Percentiles rank a stretch among this genome's conserved stretches.
Evolutionary conservation across 768 basidiomycete species (phyloP).

Genomic region (Hypholoma fasciculare): DNA sequence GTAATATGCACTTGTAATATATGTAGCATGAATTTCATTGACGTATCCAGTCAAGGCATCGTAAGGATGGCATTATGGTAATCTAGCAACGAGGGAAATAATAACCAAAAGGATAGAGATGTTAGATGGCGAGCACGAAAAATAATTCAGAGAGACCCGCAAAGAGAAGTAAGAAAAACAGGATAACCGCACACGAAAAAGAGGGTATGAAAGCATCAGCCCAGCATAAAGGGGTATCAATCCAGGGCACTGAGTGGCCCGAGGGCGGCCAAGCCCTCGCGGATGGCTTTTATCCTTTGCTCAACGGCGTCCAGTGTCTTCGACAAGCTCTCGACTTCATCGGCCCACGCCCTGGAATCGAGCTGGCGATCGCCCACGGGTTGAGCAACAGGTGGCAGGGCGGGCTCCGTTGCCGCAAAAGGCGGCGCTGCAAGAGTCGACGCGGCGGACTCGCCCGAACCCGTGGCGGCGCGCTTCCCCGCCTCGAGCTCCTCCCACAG

Average conservation of each 20-base stretch:
- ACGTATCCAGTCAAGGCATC: too few species aligned
- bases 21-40: too few species aligned
- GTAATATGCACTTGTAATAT: too few species aligned
- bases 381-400: background rate
- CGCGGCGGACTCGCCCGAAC: conserved; percentile 1
- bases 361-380: background rate
- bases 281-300: conserved; percentile 50
- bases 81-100: too few species aligned
- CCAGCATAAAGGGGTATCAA: conserved; percentile 5
- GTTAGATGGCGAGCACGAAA: too few species aligned
- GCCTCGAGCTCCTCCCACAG: conserved; percentile 69
- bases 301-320: conserved; percentile 58
- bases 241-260: conserved; percentile 22
- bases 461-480: conserved; percentile 31
- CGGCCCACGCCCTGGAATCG: conserved; percentile 29
- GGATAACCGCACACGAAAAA: background rate
- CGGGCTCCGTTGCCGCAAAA: background rate
- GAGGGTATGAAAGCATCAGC: too few species aligned
- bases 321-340: conserved; percentile 49
- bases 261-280: conserved; percentile 31
- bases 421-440: background rate
- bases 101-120: too few species aligned
- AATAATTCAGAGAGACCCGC: background rate
- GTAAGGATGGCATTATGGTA: too few species aligned
- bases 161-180: background rate